phyloP scores from a whole-genome alignment of 2,329 filamentous ascomycete species.

The Ophiostoma sp. region DNA sequence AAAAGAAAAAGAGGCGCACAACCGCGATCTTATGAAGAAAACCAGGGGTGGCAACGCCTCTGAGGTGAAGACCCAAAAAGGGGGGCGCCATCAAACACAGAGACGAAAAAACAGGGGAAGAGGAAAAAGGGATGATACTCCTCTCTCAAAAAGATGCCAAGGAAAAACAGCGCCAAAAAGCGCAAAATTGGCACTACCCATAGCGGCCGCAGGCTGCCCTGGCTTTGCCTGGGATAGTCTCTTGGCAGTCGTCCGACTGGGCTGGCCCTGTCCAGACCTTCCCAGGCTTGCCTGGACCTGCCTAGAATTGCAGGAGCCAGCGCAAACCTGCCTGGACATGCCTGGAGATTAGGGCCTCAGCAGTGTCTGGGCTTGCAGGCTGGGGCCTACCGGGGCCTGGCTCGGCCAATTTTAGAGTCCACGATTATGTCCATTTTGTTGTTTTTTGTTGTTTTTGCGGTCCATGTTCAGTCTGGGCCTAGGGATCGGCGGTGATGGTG shows the following conservation, averaged over 20 bases:
- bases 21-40: slow-evolving; percentile 10
- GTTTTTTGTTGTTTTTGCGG: not conserved
- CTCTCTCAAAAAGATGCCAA: not conserved
- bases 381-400: not conserved
- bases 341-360: not conserved
- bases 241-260: not conserved
- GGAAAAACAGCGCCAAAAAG: not conserved
- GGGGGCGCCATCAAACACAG: not conserved
- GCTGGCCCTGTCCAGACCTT: not conserved
- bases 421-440: not conserved
- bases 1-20: not conserved
- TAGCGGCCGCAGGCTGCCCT: too few species aligned
- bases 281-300: not conserved
- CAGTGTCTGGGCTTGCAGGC: too few species aligned
- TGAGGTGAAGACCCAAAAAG: not conserved
- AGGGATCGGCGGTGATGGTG: not conserved
- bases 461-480: not conserved
- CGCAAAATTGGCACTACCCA: not conserved
- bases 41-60: not conserved
- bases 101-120: not conserved
- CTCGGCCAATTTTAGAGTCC: not conserved
- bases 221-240: not conserved
- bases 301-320: not conserved
- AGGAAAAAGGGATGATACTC: not conserved
- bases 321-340: not conserved